Base-by-base conservation (phyloP, 768 basidiomycete species). In the Lactarius hengduanensis region DNA sequence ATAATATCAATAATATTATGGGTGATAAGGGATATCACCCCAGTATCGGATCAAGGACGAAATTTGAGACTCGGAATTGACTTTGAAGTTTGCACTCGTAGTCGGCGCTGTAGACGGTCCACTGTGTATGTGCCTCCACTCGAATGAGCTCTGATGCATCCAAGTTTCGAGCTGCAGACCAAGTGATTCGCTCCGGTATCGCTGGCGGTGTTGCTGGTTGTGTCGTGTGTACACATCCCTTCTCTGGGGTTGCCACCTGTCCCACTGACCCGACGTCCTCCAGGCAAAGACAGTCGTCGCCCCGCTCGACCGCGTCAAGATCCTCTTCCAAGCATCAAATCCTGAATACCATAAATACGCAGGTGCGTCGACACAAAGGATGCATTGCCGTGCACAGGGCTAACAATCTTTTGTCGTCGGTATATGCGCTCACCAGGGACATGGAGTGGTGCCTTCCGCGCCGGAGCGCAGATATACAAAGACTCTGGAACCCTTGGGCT, bases 301-400 rank as follows among this genome's bases (percentile, higher is more conserved):
- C 22, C 97, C 97, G 4, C 83, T 99, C 58, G 97, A 99, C 76
- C 83, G 97, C 74, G 96, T 99, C 71, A 99, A 99, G 80, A 99
- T 99, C 72, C 87, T 99, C 58, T 97, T 98, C 74, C 96, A 99
- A 76, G 94, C 97, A 0, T 93, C 93, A 8, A 97, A 96, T 76
- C 91, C 92, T 9, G 96, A 98, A 65, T 99, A 91, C 74, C 84
- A 86, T 74, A 92, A 94, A 76, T 98, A 96, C 78, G 86, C 95
- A 65, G 96, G 96, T 93, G 65, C 65, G 85, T 73, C 16, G 43
- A 22, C 32, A 9, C 13, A 41, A 32, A 5, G 30, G 32, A 7
- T 32, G 32, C 32, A 7, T 32, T 4, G 6, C 32, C 6, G 32
- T 30, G 32, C 22, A 28, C 43, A 30, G 34, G 16, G 8, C 43